Percentiles rank a stretch among this genome's conserved stretches.
Evolutionary conservation across 2,329 filamentous ascomycete species (phyloP).

Genomic region (Catunica adiposa): DNA sequence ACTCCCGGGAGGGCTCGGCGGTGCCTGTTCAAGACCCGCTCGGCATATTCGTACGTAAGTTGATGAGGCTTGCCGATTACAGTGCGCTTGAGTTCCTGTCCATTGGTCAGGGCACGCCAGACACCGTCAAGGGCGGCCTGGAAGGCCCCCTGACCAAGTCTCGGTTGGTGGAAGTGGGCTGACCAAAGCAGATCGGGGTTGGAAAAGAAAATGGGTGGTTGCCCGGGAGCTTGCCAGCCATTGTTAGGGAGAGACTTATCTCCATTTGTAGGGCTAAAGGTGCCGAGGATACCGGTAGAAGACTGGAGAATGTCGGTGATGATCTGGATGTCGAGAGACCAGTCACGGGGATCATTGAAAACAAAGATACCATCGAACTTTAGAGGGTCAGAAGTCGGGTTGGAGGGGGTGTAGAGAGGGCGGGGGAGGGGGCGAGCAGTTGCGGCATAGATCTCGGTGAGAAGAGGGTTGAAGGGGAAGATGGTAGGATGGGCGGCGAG

Average conservation of each 20-base stretch:
- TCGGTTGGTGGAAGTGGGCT: slow-evolving; percentile 65
- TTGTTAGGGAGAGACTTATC: slow-evolving; percentile 44
- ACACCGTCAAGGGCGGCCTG: slow-evolving; percentile 64
- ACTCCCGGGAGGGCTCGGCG: slow-evolving; percentile 23
- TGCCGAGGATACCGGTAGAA: slow-evolving; percentile 61
- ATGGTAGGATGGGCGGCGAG: slow-evolving; percentile 54
- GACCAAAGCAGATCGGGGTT: slow-evolving; percentile 89
- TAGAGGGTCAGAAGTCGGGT: slow-evolving; percentile 29
- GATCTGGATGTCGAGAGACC: slow-evolving; percentile 77
- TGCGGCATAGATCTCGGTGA: slow-evolving; percentile 42
- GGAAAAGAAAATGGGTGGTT: slow-evolving; percentile 70
- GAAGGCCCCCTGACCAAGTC: slow-evolving; percentile 85
- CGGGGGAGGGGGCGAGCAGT: slow-evolving; percentile 41
- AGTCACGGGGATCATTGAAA: slow-evolving; percentile 92
- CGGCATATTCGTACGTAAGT: slow-evolving; percentile 69
- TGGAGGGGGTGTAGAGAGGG: slow-evolving; percentile 27
- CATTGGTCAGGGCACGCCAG: slow-evolving; percentile 56
- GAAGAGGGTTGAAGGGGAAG: slow-evolving; percentile 66
- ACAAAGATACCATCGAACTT: slow-evolving; percentile 85
- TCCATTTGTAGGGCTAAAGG: slow-evolving; percentile 57
- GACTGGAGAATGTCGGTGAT: slow-evolving; percentile 74
- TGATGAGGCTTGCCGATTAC: slow-evolving; percentile 71
- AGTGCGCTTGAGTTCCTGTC: slow-evolving; percentile 41
- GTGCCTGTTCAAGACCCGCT: slow-evolving; percentile 51
- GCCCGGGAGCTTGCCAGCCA: slow-evolving; percentile 69